phyloP scores from a whole-genome alignment of 495 filamentous ascomycete genomes.

The Xylaria telfairii region DNA sequence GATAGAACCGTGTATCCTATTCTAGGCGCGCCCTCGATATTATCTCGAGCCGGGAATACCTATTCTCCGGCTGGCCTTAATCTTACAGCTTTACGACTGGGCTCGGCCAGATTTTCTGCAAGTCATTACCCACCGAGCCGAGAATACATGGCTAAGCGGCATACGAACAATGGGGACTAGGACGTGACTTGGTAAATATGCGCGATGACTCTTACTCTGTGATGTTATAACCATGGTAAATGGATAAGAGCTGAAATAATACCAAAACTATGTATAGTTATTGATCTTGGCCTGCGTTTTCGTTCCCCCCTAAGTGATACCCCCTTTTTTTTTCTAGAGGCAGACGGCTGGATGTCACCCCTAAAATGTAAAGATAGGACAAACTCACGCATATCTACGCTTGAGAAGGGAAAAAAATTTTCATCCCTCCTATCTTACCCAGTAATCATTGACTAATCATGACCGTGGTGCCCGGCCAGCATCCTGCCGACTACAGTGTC shows the following conservation, averaged over 20 bases:
- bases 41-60: background rate
- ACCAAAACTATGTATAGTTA: slow-evolving; percentile 1
- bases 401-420: slow-evolving; percentile 13
- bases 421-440: slow-evolving; percentile 2
- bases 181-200: background rate
- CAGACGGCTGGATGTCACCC: background rate
- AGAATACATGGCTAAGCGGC: background rate
- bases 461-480: background rate
- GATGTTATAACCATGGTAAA: background rate
- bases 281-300: slow-evolving; percentile 17
- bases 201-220: background rate
- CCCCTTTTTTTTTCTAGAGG: background rate
- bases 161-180: background rate
- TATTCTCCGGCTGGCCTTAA: background rate
- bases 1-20: background rate
- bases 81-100: slow-evolving; percentile 6
- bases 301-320: background rate
- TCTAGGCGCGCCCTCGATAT: background rate
- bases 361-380: slow-evolving; percentile 1
- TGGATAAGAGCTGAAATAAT: slow-evolving; percentile 9
- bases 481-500: background rate
- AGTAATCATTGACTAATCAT: slow-evolving; percentile 19
- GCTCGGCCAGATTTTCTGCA: slow-evolving; percentile 17
- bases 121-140: background rate
- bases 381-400: background rate